phyloP scores from a whole-genome alignment of 2,329 filamentous ascomycete species.

The Xylaria sp. region DNA sequence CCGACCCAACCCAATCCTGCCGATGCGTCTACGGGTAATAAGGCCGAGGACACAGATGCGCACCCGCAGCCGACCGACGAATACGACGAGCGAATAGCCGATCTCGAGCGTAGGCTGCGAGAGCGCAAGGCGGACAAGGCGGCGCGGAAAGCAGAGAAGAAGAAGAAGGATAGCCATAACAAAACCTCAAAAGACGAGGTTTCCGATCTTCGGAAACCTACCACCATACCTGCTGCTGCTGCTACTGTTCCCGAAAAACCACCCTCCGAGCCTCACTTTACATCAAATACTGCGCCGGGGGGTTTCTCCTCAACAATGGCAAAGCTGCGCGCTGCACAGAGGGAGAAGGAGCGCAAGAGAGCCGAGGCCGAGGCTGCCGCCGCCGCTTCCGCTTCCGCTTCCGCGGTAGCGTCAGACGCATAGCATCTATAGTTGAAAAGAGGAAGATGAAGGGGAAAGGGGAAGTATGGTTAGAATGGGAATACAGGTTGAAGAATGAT shows the following conservation, averaged over 20 bases:
- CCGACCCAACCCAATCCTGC: conserved; percentile 2
- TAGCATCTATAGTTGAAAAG: too few species aligned
- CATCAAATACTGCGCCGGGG: conserved; percentile 46
- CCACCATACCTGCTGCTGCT: conserved; percentile 25
- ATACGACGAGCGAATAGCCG: conserved; percentile 55
- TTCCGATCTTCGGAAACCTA: background rate
- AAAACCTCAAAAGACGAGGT: conserved; percentile 16
- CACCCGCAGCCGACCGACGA: conserved; percentile 45
- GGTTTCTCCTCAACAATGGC: conserved; percentile 59
- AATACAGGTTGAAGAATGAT: background rate
- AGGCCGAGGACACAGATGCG: conserved; percentile 53
- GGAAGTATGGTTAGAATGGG: background rate
- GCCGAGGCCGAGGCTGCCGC: conserved; percentile 59
- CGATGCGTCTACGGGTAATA: background rate
- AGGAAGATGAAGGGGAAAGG: background rate
- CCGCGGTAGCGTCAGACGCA: conserved; percentile 10
- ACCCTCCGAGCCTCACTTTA: conserved; percentile 15
- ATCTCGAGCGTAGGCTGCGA: conserved; percentile 56
- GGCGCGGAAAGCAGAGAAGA: conserved; percentile 54
- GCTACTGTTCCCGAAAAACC: conserved; percentile 11
- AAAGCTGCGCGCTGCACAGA: conserved; percentile 66
- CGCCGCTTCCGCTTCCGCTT: conserved; percentile 44
- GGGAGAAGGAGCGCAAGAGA: conserved; percentile 62
- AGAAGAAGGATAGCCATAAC: conserved; percentile 50
- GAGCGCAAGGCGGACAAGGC: conserved; percentile 52